phyloP scores from a whole-genome alignment of 2,329 filamentous ascomycete species.

The Hypoxylon sp. region DNA sequence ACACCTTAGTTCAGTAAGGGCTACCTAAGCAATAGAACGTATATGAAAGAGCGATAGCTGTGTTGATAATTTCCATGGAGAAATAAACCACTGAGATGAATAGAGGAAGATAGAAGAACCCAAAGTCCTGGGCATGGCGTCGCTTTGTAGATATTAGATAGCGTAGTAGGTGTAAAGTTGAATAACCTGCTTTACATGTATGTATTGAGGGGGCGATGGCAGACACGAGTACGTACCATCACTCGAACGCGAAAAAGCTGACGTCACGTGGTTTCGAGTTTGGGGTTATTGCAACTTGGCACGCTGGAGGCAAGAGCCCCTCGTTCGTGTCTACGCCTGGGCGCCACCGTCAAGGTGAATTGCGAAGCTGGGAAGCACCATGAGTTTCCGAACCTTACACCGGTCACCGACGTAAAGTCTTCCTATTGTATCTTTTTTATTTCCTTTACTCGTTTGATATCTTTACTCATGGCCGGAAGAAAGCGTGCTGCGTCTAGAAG shows the following conservation, averaged over 20 bases:
- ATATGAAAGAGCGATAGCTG: not conserved
- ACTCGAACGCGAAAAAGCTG: constrained; percentile 35
- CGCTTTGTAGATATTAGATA: not conserved
- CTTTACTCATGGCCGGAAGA: constrained; percentile 50
- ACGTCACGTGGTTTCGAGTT: constrained; percentile 43
- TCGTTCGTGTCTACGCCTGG: constrained; percentile 25
- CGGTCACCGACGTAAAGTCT: constrained; percentile 14
- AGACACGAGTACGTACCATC: constrained; percentile 3
- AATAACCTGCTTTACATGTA: not conserved
- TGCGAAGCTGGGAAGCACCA: constrained; percentile 2
- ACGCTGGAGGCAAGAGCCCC: constrained; percentile 26
- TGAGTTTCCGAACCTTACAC: constrained; percentile 14
- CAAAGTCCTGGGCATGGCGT: not conserved
- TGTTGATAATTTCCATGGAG: not conserved
- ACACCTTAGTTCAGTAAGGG: not conserved
- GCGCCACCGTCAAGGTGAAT: constrained; percentile 5
- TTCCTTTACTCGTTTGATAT: not conserved
- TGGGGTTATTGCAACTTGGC: constrained; percentile 20
- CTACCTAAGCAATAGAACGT: not conserved
- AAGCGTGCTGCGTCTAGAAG: constrained; percentile 49
- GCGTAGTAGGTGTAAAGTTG: not conserved
- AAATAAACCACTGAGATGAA: not conserved
- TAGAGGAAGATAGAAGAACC: not conserved
- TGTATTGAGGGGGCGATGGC: not conserved
- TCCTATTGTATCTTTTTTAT: not conserved